These are phyloP conservation scores for Solanum ossicruentum DNA, from an alignment of 257 asterid genomes.

Conservation along the genomic window DNA sequence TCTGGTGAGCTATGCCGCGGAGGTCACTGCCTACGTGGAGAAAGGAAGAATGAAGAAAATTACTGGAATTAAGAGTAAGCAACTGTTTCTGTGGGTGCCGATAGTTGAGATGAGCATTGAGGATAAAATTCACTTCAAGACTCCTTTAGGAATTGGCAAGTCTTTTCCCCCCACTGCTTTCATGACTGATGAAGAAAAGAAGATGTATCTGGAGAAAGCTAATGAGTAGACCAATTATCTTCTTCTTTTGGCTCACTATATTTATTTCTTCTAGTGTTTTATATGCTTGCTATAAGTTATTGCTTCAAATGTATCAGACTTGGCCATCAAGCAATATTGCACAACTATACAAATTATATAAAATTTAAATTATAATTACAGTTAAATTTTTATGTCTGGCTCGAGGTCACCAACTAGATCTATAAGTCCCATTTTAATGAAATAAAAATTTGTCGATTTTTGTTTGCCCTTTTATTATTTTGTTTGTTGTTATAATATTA, in stretches of 20 bases:
- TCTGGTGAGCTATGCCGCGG: conserved; percentile 55
- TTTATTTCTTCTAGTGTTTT: background rate
- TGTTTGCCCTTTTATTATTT: background rate
- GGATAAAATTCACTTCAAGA: conserved; percentile 68
- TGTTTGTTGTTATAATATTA: too few species aligned
- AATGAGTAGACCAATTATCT: background rate
- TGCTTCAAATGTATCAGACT: too few species aligned
- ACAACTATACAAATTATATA: too few species aligned
- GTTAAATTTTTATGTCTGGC: conserved; percentile 34
- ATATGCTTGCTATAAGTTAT: background rate
- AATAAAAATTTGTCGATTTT: too few species aligned
- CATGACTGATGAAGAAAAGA: conserved; percentile 63
- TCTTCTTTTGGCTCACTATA: background rate
- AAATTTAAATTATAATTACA: too few species aligned
- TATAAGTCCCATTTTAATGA: background rate
- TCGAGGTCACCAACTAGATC: conserved; percentile 72
- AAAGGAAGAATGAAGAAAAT: conserved; percentile 86
- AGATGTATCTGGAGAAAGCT: conserved; percentile 18
- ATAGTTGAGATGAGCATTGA: conserved; percentile 82
- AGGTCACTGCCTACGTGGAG: conserved; percentile 78
- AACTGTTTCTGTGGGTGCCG: conserved; percentile 85
- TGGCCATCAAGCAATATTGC: background rate
- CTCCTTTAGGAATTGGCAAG: conserved; percentile 78
- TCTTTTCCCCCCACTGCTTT: conserved; percentile 67
- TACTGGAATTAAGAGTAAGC: conserved; percentile 87